Conservation (phyloP, 2,329 filamentous ascomycete species). For the Talaromyces sp. region DNA sequence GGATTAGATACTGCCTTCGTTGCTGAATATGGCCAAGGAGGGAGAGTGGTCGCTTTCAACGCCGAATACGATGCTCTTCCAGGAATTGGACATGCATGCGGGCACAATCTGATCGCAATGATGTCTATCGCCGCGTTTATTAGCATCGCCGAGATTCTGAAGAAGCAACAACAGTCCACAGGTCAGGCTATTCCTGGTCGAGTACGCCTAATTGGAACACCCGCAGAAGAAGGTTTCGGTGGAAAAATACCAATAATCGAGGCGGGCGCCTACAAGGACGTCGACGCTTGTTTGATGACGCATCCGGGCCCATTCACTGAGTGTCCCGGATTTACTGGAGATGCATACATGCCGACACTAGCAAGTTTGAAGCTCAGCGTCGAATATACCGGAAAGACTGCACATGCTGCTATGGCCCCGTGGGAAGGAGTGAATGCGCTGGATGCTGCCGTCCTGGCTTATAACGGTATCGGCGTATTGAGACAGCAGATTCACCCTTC, state of each 20-base stretch:
- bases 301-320: neutral
- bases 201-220: neutral
- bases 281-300: conserved; percentile 4
- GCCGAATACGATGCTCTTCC: conserved; percentile 27
- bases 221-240: neutral
- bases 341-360: conserved; percentile 6
- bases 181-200: neutral
- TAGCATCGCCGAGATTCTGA: neutral
- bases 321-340: neutral
- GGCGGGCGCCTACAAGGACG: neutral
- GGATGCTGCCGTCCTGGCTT: conserved; percentile 2
- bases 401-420: neutral
- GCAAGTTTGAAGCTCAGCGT: conserved; percentile 1
- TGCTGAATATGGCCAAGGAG: conserved; percentile 42
- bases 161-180: neutral
- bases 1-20: conserved; percentile 54
- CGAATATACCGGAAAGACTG: neutral
- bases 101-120: conserved; percentile 2
- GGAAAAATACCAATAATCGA: neutral
- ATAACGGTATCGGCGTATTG: neutral
- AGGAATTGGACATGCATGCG: conserved; percentile 1
- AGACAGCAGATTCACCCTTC: conserved; percentile 3
- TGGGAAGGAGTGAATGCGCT: conserved; percentile 4
- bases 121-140: conserved; percentile 6
- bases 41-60: conserved; percentile 37